Evolutionary conservation across 768 basidiomycete genomes (phyloP), one percentile per base, ranked within the genome.

Genomic region (Tylopilus vinaceipallidus): DNA sequence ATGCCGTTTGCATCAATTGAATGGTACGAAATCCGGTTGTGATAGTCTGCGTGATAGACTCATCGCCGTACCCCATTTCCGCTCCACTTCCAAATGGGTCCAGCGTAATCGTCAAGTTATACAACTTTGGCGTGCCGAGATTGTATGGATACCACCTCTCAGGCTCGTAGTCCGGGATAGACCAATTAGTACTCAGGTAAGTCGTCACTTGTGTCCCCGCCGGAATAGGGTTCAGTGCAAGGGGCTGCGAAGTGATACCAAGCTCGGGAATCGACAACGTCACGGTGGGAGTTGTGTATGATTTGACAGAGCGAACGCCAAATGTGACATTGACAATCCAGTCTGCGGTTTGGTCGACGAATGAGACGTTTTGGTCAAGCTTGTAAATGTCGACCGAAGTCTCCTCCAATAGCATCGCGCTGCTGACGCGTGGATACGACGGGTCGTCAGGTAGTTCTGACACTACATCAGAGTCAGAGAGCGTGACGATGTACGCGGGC

Each of bases 1-100:
- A 81, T 2, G 75, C 65, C 7, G 70, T 60, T 62, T 82, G 80
- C 23, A 75, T 69, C 27, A 82, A 73, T 42, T 76, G 68, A 42
- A 83, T 75, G 3, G 81, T 82, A n/a, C 81, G 76, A 66, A 83
- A 83, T 8, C 81, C 80, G 6, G 78, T 80, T 24, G 73, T 73
- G 3, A 72, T 72, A 17, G 69, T 70, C 53, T 78, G 75, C 33
- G 61, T 67, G 32, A 76, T 61, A 2, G 58, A 47, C 22, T 57
- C 53, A 17, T 59, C 30, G 8, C 62, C 23, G 10, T 45, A 30
- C 4, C 30, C 27, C 13, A 52, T 35, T 22, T 55, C 51, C 17
- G 47, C 42, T 3, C 40, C 40, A 19, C 50, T 8, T 30, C 47
- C 50, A 13, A 49, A 55, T 2, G 74, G 60, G 22, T 63, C 62